A percentile compares a stretch with the other conserved stretches of the same genome.
These are phyloP conservation scores for Jackrogersella minutella DNA, from an alignment of 495 filamentous ascomycete species.

Conservation along the genomic window DNA sequence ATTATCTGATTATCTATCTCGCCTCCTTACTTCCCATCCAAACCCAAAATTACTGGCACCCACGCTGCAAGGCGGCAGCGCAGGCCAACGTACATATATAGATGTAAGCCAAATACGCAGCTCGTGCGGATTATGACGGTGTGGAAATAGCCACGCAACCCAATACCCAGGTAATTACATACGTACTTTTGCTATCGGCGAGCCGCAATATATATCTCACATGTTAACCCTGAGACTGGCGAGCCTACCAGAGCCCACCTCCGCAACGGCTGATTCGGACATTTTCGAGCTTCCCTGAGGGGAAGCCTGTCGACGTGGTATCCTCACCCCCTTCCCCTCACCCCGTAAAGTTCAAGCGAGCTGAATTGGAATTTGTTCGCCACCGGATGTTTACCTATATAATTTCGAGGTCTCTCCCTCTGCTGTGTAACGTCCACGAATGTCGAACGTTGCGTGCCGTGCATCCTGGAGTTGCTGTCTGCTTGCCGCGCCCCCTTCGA, in stretches of 20 bases:
- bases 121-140: slow-evolving; percentile 6
- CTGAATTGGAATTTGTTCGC: slow-evolving; percentile 11
- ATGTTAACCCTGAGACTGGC: slow-evolving; percentile 17
- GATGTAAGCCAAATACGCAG: slow-evolving; percentile 5
- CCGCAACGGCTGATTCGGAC: slow-evolving; percentile 34
- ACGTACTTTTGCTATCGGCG: slow-evolving; percentile 18
- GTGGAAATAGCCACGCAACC: slow-evolving; percentile 15
- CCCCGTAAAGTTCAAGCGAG: slow-evolving; percentile 12
- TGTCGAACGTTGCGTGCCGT: slow-evolving; percentile 15
- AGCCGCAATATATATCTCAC: slow-evolving; percentile 40
- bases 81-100: neutral
- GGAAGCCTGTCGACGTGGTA: slow-evolving; percentile 42
- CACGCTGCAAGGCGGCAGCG: slow-evolving; percentile 10
- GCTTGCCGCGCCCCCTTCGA: no score
- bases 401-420: slow-evolving; percentile 8
- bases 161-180: slow-evolving; percentile 9
- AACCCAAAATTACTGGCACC: slow-evolving; percentile 14
- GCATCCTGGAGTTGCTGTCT: neutral
- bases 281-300: slow-evolving; percentile 24
- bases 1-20: slow-evolving; percentile 17
- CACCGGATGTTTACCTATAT: slow-evolving; percentile 39
- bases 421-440: slow-evolving; percentile 35
- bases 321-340: slow-evolving; percentile 17
- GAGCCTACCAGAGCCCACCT: slow-evolving; percentile 16
- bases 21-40: slow-evolving; percentile 25